Conservation (phyloP, 2,329 filamentous ascomycete species). For the Alternaria alternata region DNA sequence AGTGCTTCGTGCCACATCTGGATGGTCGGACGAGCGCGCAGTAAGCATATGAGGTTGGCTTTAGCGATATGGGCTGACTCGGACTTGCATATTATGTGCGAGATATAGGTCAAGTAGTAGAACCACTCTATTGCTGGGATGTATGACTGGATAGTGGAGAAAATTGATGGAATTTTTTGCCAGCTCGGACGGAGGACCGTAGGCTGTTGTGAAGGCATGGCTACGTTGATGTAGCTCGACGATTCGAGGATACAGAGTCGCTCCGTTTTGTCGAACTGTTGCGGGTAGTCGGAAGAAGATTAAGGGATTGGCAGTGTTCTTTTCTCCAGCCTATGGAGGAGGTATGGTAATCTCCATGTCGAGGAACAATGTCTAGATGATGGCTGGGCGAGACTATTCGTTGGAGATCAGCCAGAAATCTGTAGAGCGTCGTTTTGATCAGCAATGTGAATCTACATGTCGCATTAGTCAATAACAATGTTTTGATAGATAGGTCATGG, state of each 20-base stretch:
- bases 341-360: neutral
- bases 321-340: neutral
- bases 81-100: neutral
- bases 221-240: too few species aligned
- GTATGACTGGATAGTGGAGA: neutral
- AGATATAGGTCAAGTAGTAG: neutral
- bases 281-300: neutral
- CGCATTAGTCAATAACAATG: neutral
- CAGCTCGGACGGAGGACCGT: neutral
- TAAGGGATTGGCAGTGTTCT: too few species aligned
- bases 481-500: neutral
- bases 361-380: neutral
- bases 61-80: neutral
- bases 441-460: neutral
- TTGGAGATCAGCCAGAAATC: neutral
- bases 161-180: neutral
- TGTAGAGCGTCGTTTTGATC: neutral
- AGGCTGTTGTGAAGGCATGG: neutral
- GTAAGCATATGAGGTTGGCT: neutral
- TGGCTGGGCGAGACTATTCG: neutral
- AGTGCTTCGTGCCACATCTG: conserved; percentile 2
- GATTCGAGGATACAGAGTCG: neutral
- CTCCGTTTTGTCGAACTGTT: neutral
- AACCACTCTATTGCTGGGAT: neutral
- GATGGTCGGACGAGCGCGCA: neutral